These are phyloP conservation scores for Nitzschia palea DNA, from an alignment of 108 stramenopile species.

Conservation along the genomic window DNA sequence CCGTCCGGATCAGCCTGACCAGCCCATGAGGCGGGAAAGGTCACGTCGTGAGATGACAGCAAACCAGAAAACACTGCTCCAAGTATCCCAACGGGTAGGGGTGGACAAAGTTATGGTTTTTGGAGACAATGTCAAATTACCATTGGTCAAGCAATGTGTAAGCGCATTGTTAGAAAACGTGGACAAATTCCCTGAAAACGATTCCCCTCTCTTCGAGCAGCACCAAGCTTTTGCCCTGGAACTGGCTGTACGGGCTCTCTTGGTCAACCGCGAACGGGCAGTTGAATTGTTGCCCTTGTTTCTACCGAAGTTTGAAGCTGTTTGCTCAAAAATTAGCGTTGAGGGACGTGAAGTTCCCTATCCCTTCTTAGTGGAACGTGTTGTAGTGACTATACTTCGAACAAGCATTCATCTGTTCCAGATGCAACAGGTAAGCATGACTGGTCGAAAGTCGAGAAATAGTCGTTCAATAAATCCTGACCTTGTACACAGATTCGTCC, in stretches of 20 bases:
- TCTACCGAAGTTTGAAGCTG: slow-evolving; percentile 54
- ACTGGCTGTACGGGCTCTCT: slow-evolving; percentile 61
- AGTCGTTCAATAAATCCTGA: not conserved
- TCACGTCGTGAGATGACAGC: slow-evolving; percentile 28
- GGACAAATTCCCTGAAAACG: slow-evolving; percentile 45
- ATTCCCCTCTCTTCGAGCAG: slow-evolving; percentile 67
- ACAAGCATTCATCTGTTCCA: slow-evolving; percentile 78
- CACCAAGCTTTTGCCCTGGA: slow-evolving; percentile 75
- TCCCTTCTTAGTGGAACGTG: slow-evolving; percentile 74
- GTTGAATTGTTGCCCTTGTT: slow-evolving; percentile 64
- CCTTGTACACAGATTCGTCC: slow-evolving; percentile 40
- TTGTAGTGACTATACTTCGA: slow-evolving; percentile 71
- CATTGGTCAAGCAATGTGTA: slow-evolving; percentile 51
- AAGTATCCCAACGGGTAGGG: slow-evolving; percentile 45
- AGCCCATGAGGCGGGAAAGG: slow-evolving; percentile 10
- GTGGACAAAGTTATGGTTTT: slow-evolving; percentile 67
- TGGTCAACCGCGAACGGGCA: slow-evolving; percentile 64
- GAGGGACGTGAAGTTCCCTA: slow-evolving; percentile 19
- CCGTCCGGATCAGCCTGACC: not conserved
- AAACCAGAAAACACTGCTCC: slow-evolving; percentile 44
- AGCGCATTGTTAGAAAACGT: slow-evolving; percentile 50
- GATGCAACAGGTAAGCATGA: slow-evolving; percentile 42
- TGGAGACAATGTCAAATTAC: slow-evolving; percentile 37
- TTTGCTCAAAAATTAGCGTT: slow-evolving; percentile 23
- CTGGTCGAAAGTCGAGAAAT: no score